Conservation (phyloP, 2,329 filamentous ascomycete genomes). For the Periconia sp. region DNA sequence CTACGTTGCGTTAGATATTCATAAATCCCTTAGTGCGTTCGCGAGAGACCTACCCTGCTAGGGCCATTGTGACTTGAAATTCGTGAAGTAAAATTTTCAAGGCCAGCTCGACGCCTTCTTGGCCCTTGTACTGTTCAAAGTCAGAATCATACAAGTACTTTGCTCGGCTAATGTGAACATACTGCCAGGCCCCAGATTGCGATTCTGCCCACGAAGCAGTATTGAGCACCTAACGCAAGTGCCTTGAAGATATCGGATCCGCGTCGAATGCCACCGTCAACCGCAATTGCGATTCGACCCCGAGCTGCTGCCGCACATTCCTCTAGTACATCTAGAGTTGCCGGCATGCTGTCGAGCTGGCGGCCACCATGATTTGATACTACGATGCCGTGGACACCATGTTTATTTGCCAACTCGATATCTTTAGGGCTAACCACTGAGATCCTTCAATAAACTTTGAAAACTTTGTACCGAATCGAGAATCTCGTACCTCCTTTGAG, state of each 20-base stretch:
- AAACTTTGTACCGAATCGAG: too few relatives aligned
- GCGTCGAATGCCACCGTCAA: slow-evolving; percentile 87
- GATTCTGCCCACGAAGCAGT: slow-evolving; percentile 67
- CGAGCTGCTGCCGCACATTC: slow-evolving; percentile 61
- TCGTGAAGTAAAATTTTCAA: slow-evolving; percentile 48
- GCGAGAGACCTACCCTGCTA: slow-evolving; percentile 25
- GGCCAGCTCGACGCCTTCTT: slow-evolving; percentile 49
- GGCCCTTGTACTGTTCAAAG: slow-evolving; percentile 40
- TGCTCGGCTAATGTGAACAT: too few relatives aligned
- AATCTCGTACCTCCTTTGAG: slow-evolving; percentile 44
- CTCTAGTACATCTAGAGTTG: slow-evolving; percentile 53
- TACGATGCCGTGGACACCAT: slow-evolving; percentile 51
- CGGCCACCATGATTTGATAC: slow-evolving; percentile 61
- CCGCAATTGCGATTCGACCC: slow-evolving; percentile 68
- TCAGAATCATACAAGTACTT: too few relatives aligned
- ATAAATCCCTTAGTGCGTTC: not conserved
- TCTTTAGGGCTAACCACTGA: slow-evolving; percentile 50
- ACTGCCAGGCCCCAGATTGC: slow-evolving; percentile 75
- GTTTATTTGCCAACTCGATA: slow-evolving; percentile 51
- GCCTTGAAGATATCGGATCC: slow-evolving; percentile 96
- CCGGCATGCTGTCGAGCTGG: slow-evolving; percentile 56
- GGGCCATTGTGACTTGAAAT: slow-evolving; percentile 35
- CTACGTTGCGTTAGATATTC: slow-evolving; percentile 2
- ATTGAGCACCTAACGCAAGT: slow-evolving; percentile 86
- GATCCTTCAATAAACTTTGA: slow-evolving; percentile 1